Percentiles rank a stretch among this genome's conserved stretches.
These are phyloP conservation scores for Xylaria nigripes DNA, from an alignment of 495 filamentous ascomycete genomes.

Conservation along the genomic window DNA sequence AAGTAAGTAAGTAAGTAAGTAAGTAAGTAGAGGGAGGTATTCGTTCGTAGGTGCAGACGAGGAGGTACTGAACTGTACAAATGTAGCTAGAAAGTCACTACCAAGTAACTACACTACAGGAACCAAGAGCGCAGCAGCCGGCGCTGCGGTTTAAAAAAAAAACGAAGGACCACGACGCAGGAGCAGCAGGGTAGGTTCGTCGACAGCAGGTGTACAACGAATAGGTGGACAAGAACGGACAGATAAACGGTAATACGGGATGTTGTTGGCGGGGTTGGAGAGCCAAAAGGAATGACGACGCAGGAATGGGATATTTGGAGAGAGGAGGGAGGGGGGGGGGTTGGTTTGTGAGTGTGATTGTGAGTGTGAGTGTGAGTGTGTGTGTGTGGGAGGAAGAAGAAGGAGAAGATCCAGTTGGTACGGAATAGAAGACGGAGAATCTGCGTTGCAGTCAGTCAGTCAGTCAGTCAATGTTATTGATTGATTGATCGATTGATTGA, in stretches of 20 bases:
- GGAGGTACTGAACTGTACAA: neutral
- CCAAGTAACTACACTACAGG: too few relatives aligned
- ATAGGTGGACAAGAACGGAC: neutral
- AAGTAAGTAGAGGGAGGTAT: too few relatives aligned
- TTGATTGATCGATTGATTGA: too few relatives aligned
- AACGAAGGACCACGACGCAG: neutral
- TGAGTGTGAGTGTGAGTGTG: too few relatives aligned
- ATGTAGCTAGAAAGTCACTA: neutral
- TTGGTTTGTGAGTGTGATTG: too few relatives aligned
- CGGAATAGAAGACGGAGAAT: neutral
- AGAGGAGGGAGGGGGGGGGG: neutral
- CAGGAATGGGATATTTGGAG: neutral
- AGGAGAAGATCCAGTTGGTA: neutral
- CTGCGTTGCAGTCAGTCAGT: neutral
- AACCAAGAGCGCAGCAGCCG: neutral
- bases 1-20: too few relatives aligned
- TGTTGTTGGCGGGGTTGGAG: conserved; percentile 6
- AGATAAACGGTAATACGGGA: neutral
- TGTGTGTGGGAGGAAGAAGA: neutral
- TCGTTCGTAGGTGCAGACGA: too few relatives aligned
- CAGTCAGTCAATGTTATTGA: too few relatives aligned
- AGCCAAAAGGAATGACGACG: conserved; percentile 9
- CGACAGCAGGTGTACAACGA: neutral
- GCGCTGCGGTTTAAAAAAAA: neutral
- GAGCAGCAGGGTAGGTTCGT: neutral